Conservation (phyloP, 306 rosid genomes). For the Corylus americana region DNA sequence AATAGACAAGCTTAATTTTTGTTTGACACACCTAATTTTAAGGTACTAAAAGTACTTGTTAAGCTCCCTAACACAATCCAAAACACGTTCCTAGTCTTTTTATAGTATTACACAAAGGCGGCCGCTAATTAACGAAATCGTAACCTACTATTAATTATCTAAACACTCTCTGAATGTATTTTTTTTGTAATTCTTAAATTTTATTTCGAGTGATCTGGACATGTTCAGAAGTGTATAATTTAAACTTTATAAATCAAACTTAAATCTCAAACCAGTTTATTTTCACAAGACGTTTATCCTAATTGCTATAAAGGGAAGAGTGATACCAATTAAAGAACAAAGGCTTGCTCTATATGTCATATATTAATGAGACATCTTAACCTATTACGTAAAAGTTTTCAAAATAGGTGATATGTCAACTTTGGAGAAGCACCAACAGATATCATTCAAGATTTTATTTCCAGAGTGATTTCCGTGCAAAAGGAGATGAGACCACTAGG, state of each 20-base stretch:
- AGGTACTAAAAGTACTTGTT: no score
- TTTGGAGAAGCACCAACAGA: constrained; percentile 8
- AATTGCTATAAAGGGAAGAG: not conserved
- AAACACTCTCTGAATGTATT: no score
- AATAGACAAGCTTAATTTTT: no score
- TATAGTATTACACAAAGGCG: no score
- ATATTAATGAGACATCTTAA: constrained; percentile 9
- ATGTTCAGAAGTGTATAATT: not conserved
- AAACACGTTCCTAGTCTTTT: no score
- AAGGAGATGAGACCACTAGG: not conserved
- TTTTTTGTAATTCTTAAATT: not conserved
- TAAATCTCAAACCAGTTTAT: not conserved
- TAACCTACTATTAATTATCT: no score
- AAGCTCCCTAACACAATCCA: no score
- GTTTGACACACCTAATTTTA: no score
- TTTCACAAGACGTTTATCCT: not conserved
- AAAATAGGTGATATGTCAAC: constrained; percentile 8
- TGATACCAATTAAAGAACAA: not conserved
- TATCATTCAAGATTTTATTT: constrained; percentile 6
- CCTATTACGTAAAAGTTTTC: not conserved
- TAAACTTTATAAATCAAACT: not conserved
- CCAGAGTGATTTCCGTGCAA: constrained; percentile 1
- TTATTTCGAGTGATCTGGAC: not conserved
- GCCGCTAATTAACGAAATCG: no score
- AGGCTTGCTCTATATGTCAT: not conserved